Evolutionary conservation across 2,329 filamentous ascomycete genomes (phyloP), one percentile per base, ranked within the genome.

Genomic region (Torrubiellomyces zombiae): DNA sequence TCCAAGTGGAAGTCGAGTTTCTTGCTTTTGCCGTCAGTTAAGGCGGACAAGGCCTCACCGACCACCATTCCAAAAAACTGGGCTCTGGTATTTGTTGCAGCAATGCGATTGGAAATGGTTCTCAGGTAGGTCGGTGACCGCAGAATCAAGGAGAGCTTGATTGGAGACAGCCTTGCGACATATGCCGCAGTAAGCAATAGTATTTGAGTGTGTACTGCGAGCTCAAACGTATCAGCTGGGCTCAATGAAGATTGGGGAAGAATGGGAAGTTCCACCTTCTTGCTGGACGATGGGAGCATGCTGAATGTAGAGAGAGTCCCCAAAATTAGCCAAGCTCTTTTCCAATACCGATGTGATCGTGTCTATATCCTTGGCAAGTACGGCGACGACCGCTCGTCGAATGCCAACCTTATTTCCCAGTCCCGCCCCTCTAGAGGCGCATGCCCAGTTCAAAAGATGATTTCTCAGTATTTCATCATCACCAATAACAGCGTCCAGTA

Each of bases 11-110:
- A 95, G 31, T 78, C 72, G 44, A 98, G 71, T 28, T 62, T 70
- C 29, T 75, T 75, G 7, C 75, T 75, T 14, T 63, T 64, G 36
- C 79, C 77, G 28, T 75, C 65, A 4, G 67, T 54, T 2, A 93
- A 47, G 2, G 54, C 45, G 1, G 71, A 75, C 0, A 76, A 49
- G 1, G 75, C 69, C 36, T 82, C 82, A 4, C 81, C 89, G 16
- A 93, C 72, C 3, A 79, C 60, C 71, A 98, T 91, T 0, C 89
- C 89, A 1, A 98, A 60, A 36, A 92, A 80, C 11, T 83, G 69
- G 10, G 79, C 74, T 35, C 74, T 66, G 6, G 58, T 58, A 20
- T 89, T 83, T 4, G 82, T 75, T 10, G 82, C 67, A 9, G 72
- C 70, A 6, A 98, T 67, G 14, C 85, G 69, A 44, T 91, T 93